A percentile compares a stretch with the other conserved stretches of the same genome.
Conservation (phyloP, 2,329 filamentous ascomycete genomes). For the Sporothrix pseudoabietina region DNA sequence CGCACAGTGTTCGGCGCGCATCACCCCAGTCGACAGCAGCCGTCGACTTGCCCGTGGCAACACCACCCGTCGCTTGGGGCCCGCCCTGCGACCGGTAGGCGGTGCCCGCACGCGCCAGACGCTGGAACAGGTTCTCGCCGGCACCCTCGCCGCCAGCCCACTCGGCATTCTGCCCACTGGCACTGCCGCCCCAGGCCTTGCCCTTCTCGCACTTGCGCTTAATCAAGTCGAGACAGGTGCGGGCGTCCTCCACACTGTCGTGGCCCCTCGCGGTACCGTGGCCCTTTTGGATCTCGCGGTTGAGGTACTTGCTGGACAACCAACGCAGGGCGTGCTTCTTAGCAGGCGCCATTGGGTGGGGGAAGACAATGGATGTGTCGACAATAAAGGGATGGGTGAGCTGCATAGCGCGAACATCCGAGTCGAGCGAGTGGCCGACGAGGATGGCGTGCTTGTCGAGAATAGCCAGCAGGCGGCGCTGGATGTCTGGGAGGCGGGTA, state of each 20-base stretch:
- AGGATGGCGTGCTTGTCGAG: slow-evolving; percentile 73
- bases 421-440: slow-evolving; percentile 79
- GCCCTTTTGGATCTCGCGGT: slow-evolving; percentile 83
- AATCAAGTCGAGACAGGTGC: slow-evolving; percentile 86
- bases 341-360: slow-evolving; percentile 85
- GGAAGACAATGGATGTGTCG: slow-evolving; percentile 87
- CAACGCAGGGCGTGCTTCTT: slow-evolving; percentile 90
- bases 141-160: slow-evolving; percentile 61
- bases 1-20: slow-evolving; percentile 61
- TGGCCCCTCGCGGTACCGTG: slow-evolving; percentile 69
- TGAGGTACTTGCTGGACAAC: slow-evolving; percentile 81
- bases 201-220: slow-evolving; percentile 97
- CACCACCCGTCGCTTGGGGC: slow-evolving; percentile 57
- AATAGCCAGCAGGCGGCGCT: slow-evolving; percentile 71
- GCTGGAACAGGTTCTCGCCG: slow-evolving; percentile 86
- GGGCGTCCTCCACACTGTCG: slow-evolving; percentile 90
- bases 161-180: slow-evolving; percentile 26
- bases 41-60: slow-evolving; percentile 62
- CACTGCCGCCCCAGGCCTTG: slow-evolving; percentile 71
- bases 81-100: slow-evolving; percentile 64
- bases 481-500: slow-evolving; percentile 81
- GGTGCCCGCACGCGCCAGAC: slow-evolving; percentile 67
- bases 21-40: slow-evolving; percentile 91
- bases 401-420: slow-evolving; percentile 79
- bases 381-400: slow-evolving; percentile 91